A percentile compares a stretch with the other conserved stretches of the same genome.
phyloP scores from a whole-genome alignment of 495 filamentous ascomycete genomes.

The Aspergillus campestris region DNA sequence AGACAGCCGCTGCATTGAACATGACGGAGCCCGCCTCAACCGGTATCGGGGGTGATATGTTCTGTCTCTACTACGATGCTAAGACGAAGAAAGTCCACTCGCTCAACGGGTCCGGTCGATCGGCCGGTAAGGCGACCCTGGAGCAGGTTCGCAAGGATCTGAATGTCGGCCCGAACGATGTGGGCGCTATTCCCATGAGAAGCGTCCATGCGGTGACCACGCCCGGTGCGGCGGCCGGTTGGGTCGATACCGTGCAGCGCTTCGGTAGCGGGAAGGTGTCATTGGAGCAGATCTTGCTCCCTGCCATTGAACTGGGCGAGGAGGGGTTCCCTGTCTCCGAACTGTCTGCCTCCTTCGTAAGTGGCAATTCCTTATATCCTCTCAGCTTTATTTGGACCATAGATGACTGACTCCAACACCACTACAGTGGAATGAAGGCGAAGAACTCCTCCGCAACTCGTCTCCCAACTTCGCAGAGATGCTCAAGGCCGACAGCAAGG shows the following conservation, averaged over 20 bases:
- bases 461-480: constrained; percentile 82
- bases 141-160: constrained; percentile 61
- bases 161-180: constrained; percentile 51
- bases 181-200: constrained; percentile 60
- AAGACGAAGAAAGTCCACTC: constrained; percentile 72
- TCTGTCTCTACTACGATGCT: constrained; percentile 88
- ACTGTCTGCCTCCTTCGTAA: constrained; percentile 60
- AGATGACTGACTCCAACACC: no score
- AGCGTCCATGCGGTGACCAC: constrained; percentile 77
- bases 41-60: constrained; percentile 98
- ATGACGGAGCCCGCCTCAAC: constrained; percentile 90
- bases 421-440: constrained; percentile 57
- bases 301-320: constrained; percentile 81
- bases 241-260: constrained; percentile 83
- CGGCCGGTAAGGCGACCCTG: constrained; percentile 59
- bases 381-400: background rate
- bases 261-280: constrained; percentile 85
- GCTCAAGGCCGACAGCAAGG: constrained; percentile 62
- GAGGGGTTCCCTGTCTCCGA: constrained; percentile 86
- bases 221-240: constrained; percentile 87
- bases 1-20: constrained; percentile 70
- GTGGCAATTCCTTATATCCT: constrained; percentile 17
- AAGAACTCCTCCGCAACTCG: constrained; percentile 51
- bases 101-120: constrained; percentile 85
- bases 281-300: constrained; percentile 68